Evolutionary conservation across 306 rosid species (phyloP).

Genomic region (Sindora glabra): DNA sequence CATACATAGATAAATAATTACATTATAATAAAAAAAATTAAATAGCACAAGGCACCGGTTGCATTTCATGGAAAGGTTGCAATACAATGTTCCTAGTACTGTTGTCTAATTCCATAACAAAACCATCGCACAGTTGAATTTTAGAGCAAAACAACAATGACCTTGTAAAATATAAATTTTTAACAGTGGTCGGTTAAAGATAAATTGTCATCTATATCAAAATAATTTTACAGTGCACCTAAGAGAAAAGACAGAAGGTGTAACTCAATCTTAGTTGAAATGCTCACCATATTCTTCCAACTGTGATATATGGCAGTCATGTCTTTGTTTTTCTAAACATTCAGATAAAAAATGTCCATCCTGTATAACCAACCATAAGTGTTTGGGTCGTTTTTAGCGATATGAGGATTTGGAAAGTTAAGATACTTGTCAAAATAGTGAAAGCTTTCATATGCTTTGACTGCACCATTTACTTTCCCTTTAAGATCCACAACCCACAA

Average conservation of each 20-base stretch:
- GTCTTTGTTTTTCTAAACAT: conserved; percentile 83
- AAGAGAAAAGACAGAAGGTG: not conserved
- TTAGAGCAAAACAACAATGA: too few species aligned
- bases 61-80: too few species aligned
- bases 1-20: too few species aligned
- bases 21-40: too few species aligned
- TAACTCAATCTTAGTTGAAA: conserved; percentile 14
- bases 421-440: conserved; percentile 93
- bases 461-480: conserved; percentile 96
- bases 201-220: not conserved
- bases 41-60: too few species aligned
- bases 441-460: conserved; percentile 89
- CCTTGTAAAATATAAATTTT: too few species aligned
- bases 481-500: conserved; percentile 70
- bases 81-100: too few species aligned
- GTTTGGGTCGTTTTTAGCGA: conserved; percentile 81
- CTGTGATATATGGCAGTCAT: conserved; percentile 93
- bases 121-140: too few species aligned
- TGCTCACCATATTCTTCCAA: conserved; percentile 97
- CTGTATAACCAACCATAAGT: conserved; percentile 98
- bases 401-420: conserved; percentile 77
- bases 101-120: too few species aligned
- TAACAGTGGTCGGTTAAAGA: conserved; percentile 4
- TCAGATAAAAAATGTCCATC: conserved; percentile 87
- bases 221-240: not conserved